These are phyloP conservation scores for Tylopilus sp. DNA, from an alignment of 1,284 basidiomycete genomes.

Conservation along the genomic window DNA sequence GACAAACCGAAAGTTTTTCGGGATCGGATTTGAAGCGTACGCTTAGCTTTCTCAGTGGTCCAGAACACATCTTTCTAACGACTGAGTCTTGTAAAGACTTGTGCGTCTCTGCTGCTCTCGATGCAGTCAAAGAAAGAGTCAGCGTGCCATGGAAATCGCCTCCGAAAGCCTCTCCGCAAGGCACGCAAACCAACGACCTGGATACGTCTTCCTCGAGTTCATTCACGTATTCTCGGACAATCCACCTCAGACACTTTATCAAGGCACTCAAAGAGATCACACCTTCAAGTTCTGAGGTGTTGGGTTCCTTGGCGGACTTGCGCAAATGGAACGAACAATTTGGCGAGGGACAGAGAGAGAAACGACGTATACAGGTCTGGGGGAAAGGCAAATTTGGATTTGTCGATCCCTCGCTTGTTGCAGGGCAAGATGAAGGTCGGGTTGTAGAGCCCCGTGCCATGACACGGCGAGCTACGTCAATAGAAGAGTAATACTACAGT, in stretches of 20 bases:
- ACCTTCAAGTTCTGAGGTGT: constrained; percentile 77
- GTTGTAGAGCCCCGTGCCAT: constrained; percentile 32
- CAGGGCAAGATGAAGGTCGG: constrained; percentile 41
- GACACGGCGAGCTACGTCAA: constrained; percentile 15
- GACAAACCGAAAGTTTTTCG: constrained; percentile 81
- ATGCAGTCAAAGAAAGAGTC: constrained; percentile 82
- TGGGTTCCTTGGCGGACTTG: constrained; percentile 76
- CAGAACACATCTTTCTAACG: constrained; percentile 12
- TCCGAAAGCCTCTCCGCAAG: constrained; percentile 13
- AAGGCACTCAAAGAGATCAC: constrained; percentile 84
- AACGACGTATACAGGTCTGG: constrained; percentile 64
- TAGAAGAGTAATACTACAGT: constrained; percentile 29
- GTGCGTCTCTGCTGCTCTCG: constrained; percentile 84
- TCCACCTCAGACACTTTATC: constrained; percentile 66
- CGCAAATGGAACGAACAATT: constrained; percentile 92
- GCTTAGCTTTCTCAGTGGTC: constrained; percentile 30
- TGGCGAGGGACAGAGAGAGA: constrained; percentile 70
- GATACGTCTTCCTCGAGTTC: constrained; percentile 8
- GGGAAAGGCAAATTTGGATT: constrained; percentile 75
- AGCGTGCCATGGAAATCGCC: constrained; percentile 67
- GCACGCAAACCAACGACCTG: constrained; percentile 2
- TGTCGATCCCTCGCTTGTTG: constrained; percentile 40
- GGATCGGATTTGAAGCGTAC: constrained; percentile 91
- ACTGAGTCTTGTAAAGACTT: constrained; percentile 53
- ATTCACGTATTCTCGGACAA: constrained; percentile 36